Percentiles rank a stretch among this genome's conserved stretches.
These are phyloP conservation scores for Penicillium sp. DNA, from an alignment of 2,329 filamentous ascomycete species.

Conservation along the genomic window DNA sequence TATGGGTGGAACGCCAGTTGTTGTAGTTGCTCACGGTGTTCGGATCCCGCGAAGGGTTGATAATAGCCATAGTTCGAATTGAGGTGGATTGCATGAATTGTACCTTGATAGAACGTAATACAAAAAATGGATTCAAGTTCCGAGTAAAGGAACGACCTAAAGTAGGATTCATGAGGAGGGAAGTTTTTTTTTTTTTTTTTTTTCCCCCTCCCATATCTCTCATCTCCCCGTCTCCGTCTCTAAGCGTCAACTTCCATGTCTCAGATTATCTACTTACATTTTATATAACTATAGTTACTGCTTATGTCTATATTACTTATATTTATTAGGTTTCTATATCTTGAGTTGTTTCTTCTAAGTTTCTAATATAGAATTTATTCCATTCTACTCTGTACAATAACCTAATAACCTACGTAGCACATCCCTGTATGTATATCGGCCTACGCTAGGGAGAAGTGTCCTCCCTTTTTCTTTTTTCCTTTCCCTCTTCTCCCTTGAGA, in stretches of 20 bases:
- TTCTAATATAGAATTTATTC: no score
- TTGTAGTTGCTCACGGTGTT: constrained; percentile 92
- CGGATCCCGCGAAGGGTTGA: constrained; percentile 66
- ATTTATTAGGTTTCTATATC: neutral
- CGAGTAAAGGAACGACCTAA: constrained; percentile 6
- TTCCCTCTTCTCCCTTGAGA: neutral
- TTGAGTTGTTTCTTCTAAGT: neutral
- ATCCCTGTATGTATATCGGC: neutral
- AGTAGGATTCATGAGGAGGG: constrained; percentile 9
- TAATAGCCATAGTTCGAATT: constrained; percentile 41
- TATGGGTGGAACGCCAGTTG: constrained; percentile 81
- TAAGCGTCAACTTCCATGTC: constrained; percentile 13
- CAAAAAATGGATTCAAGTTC: constrained; percentile 2
- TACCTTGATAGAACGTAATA: neutral
- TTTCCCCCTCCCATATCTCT: neutral
- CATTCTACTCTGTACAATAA: neutral
- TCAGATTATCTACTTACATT: neutral
- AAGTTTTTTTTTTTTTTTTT: neutral
- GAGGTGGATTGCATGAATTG: constrained; percentile 12
- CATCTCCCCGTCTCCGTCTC: constrained; percentile 2
- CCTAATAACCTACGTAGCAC: neutral
- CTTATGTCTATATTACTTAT: neutral
- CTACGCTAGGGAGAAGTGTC: neutral
- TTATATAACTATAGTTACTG: no score
- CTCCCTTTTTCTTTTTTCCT: no score